Evolutionary conservation across 169 alveolate genomes (phyloP).

Genomic region (Besnoitia besnoiti): DNA sequence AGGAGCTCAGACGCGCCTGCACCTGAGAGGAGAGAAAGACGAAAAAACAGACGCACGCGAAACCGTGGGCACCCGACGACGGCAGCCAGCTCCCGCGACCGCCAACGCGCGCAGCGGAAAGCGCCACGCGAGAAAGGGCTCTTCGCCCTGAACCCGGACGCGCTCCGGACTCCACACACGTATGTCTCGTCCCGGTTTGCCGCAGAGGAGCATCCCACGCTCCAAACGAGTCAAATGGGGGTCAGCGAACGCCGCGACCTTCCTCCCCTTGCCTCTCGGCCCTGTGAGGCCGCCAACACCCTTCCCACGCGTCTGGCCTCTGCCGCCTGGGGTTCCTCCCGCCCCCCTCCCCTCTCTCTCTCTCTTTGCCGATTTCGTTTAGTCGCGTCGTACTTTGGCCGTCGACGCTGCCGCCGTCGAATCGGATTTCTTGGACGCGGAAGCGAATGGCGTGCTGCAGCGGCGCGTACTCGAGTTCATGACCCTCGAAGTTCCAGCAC

Average conservation of each 20-base stretch:
- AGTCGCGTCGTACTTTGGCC: background rate
- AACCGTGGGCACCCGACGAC: too few species aligned
- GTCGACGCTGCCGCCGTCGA: background rate
- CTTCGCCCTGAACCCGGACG: too few species aligned
- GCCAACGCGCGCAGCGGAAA: too few species aligned
- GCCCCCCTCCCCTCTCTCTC: background rate
- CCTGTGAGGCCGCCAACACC: background rate
- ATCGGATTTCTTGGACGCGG: slow-evolving; percentile 5
- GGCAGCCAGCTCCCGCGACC: too few species aligned
- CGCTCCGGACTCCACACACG: too few species aligned
- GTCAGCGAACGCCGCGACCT: too few species aligned
- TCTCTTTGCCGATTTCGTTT: background rate
- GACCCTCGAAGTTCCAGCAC: slow-evolving; percentile 6
- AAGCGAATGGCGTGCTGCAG: background rate
- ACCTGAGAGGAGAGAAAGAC: too few species aligned
- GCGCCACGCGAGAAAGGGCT: too few species aligned
- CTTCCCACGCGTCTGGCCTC: background rate
- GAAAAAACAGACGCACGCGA: too few species aligned
- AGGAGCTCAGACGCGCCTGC: background rate
- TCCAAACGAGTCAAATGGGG: too few species aligned
- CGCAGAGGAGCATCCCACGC: too few species aligned
- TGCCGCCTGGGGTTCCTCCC: background rate
- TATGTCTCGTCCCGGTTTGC: too few species aligned
- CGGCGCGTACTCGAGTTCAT: background rate
- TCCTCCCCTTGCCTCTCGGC: background rate